A percentile compares a stretch with the other conserved stretches of the same genome.
These are phyloP conservation scores for Aurantiochytrium sp. DNA, from an alignment of 108 stramenopile genomes.

Conservation along the genomic window DNA sequence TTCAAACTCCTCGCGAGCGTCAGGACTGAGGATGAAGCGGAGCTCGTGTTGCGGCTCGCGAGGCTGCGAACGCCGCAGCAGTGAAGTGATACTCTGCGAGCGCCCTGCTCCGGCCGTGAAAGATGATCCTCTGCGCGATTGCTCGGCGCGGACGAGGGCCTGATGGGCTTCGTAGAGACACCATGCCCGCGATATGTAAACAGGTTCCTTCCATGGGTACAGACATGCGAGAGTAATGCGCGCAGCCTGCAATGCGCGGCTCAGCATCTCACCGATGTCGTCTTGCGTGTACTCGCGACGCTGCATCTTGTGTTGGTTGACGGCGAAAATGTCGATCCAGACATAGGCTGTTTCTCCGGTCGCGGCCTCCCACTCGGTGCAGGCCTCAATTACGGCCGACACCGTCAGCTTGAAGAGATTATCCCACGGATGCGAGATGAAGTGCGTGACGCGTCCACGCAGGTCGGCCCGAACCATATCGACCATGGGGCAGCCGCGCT, in stretches of 20 bases:
- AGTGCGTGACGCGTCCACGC: neutral
- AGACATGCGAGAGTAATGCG: neutral
- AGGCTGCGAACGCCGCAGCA: no score
- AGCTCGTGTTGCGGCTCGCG: neutral
- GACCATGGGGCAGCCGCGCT: neutral
- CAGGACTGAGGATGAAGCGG: neutral
- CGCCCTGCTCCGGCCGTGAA: neutral
- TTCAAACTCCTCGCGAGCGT: neutral
- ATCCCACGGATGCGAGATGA: neutral
- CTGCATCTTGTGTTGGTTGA: conserved; percentile 3
- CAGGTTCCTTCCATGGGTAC: neutral
- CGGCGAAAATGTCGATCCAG: neutral
- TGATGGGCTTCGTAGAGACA: neutral
- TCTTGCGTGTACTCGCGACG: neutral
- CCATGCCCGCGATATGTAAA: neutral
- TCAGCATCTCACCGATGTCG: neutral
- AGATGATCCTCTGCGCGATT: neutral
- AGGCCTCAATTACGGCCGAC: neutral
- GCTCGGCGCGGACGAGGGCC: neutral
- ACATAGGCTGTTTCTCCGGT: neutral
- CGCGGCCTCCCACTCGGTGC: neutral
- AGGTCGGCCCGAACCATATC: neutral
- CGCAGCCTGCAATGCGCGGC: neutral
- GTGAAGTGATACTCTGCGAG: neutral
- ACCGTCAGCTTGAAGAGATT: neutral